These are phyloP conservation scores for Xylariales sp. DNA, from an alignment of 2,329 filamentous ascomycete species.

Conservation along the genomic window DNA sequence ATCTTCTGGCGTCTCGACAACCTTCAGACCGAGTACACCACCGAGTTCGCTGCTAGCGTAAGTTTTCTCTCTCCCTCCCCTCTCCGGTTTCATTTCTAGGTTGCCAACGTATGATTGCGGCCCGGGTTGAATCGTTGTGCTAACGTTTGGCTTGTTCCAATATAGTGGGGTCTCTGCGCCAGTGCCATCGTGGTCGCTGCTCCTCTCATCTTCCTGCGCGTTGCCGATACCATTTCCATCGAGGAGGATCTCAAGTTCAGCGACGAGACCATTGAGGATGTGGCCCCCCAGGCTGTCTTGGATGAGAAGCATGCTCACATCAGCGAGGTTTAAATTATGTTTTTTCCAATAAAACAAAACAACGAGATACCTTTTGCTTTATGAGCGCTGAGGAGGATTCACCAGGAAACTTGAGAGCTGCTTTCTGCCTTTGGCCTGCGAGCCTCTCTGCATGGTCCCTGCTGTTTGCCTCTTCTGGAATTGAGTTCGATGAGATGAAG, in stretches of 20 bases:
- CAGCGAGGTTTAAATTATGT: background rate
- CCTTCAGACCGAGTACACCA: constrained; percentile 58
- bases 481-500: no score
- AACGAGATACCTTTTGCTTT: no score
- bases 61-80: constrained; percentile 12
- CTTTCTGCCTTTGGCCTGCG: no score
- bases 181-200: constrained; percentile 72
- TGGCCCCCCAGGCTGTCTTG: constrained; percentile 33
- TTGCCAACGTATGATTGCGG: no score
- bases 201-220: constrained; percentile 73
- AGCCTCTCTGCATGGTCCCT: no score
- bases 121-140: no score
- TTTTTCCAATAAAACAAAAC: background rate
- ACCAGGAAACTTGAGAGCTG: no score
- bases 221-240: constrained; percentile 75
- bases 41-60: constrained; percentile 60
- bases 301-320: constrained; percentile 18
- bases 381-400: background rate
- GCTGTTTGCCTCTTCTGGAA: no score
- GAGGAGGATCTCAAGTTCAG: constrained; percentile 82
- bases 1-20: constrained; percentile 70
- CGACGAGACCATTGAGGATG: constrained; percentile 75
- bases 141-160: no score
- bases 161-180: constrained; percentile 70
- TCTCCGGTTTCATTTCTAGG: background rate